Conservation (phyloP, 345 rosid genomes). For the Nephelium lappaceum region DNA sequence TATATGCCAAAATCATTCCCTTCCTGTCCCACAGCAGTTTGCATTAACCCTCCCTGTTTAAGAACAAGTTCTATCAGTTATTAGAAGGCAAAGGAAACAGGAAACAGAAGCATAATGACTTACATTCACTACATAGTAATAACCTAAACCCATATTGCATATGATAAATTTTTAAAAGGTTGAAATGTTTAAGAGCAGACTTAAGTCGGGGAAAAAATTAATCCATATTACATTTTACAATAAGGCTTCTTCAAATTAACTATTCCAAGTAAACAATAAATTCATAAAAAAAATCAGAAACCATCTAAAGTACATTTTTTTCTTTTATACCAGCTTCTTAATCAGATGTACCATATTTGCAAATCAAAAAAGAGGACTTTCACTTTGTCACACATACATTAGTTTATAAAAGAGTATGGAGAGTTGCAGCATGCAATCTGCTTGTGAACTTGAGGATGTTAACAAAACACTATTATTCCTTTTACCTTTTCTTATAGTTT, state of each 20-base stretch:
- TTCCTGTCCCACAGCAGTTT: constrained; percentile 3
- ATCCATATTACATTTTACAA: not conserved
- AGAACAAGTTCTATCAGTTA: constrained; percentile 5
- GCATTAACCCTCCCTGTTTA: constrained; percentile 21
- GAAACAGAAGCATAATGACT: not conserved
- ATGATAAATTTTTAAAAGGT: not conserved
- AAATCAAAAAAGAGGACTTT: not conserved
- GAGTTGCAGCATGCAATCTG: not conserved
- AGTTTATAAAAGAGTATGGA: not conserved
- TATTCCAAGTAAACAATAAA: not conserved
- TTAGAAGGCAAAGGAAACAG: not conserved
- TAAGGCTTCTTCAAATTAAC: not conserved
- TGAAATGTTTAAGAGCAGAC: not conserved
- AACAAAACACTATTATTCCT: not conserved
- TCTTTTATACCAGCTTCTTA: not conserved
- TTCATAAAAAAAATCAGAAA: not conserved
- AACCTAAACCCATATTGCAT: not conserved
- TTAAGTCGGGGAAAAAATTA: not conserved
- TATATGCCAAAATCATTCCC: constrained; percentile 12
- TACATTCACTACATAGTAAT: not conserved
- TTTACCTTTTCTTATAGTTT: not conserved
- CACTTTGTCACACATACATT: not conserved
- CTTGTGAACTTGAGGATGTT: not conserved
- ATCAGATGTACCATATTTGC: not conserved
- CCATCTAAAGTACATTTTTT: not conserved